These are phyloP conservation scores for Protostelium mycophagum DNA, from an alignment of 78 protist species.

Conservation along the genomic window DNA sequence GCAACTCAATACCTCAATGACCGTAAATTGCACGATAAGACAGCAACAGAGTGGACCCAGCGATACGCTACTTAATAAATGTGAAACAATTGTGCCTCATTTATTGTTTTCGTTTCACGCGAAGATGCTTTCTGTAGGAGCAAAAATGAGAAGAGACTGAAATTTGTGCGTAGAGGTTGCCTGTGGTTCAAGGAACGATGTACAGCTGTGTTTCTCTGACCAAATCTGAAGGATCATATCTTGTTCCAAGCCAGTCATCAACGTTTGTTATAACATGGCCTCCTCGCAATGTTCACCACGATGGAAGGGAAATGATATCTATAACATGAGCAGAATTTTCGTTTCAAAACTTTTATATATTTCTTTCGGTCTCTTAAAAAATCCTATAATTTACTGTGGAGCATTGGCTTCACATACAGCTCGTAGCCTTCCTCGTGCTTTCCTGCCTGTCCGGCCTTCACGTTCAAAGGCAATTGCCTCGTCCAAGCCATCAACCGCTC, in stretches of 20 bases:
- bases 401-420: neutral
- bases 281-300: too few species aligned
- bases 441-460: neutral
- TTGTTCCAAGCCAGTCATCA: too few species aligned
- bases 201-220: too few species aligned
- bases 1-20: conserved; percentile 39
- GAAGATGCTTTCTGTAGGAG: too few species aligned
- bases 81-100: too few species aligned
- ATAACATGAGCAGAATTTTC: neutral
- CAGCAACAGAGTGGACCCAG: conserved; percentile 68
- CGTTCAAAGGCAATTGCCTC: neutral
- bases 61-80: conserved; percentile 31
- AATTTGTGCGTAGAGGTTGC: too few species aligned
- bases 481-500: neutral
- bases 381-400: neutral
- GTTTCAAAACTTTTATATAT: neutral
- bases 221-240: too few species aligned
- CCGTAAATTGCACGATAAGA: conserved; percentile 30
- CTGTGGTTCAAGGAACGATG: too few species aligned
- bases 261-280: too few species aligned
- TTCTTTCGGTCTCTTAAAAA: neutral
- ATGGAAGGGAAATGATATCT: too few species aligned
- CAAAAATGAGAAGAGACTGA: too few species aligned
- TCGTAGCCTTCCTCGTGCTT: neutral
- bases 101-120: too few species aligned